phyloP scores from a whole-genome alignment of 495 filamentous ascomycete species.

The Hyaloscypha bicolor region DNA sequence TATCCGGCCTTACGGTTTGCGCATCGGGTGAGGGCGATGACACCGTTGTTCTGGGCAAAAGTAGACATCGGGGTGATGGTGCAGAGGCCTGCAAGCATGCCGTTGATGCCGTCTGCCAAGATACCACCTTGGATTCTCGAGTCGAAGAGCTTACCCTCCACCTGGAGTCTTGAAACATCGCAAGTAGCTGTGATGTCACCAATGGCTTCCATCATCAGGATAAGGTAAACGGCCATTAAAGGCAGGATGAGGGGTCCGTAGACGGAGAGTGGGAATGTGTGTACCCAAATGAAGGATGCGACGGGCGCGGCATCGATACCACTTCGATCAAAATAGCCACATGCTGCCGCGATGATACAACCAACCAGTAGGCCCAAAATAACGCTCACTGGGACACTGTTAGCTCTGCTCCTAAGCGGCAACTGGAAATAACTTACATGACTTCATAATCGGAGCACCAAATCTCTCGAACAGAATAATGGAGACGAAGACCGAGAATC shows the following conservation, averaged over 20 bases:
- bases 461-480: slow-evolving; percentile 87
- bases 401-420: slow-evolving; percentile 52
- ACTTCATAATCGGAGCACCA: slow-evolving; percentile 70
- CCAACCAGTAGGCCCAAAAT: slow-evolving; percentile 81
- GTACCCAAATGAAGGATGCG: slow-evolving; percentile 86
- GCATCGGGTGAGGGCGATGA: slow-evolving; percentile 86
- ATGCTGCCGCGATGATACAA: slow-evolving; percentile 84
- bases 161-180: slow-evolving; percentile 83
- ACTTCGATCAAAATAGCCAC: slow-evolving; percentile 76
- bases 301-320: slow-evolving; percentile 73
- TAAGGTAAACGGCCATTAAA: slow-evolving; percentile 81
- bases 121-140: slow-evolving; percentile 90
- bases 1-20: slow-evolving; percentile 89
- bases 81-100: slow-evolving; percentile 76
- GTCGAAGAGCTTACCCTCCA: slow-evolving; percentile 80
- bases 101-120: slow-evolving; percentile 82
- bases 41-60: slow-evolving; percentile 84
- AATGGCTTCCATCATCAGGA: slow-evolving; percentile 88
- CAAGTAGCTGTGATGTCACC: slow-evolving; percentile 76
- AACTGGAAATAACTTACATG: slow-evolving; percentile 22
- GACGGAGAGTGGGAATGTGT: slow-evolving; percentile 78
- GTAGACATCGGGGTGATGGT: slow-evolving; percentile 46
- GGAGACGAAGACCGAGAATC: slow-evolving; percentile 87
- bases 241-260: slow-evolving; percentile 87
- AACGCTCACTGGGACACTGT: slow-evolving; percentile 59